Conservation (phyloP, 2,329 filamentous ascomycete genomes). For the Knufia petricola region DNA sequence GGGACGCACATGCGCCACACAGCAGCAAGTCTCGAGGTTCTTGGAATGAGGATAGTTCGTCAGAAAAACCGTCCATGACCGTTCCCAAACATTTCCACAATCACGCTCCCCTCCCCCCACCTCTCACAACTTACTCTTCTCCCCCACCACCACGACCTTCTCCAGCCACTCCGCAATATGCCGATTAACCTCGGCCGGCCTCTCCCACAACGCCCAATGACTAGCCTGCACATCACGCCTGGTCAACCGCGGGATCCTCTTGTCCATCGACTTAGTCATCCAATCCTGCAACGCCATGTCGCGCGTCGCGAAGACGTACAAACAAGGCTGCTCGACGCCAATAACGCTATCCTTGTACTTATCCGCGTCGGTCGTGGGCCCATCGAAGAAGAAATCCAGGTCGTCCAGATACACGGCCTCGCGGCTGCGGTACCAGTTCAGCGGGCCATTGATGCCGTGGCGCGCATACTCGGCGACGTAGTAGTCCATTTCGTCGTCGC, state of each 20-base stretch:
- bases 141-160: constrained; percentile 39
- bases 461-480: constrained; percentile 65
- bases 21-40: neutral
- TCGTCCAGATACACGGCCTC: constrained; percentile 72
- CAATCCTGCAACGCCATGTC: constrained; percentile 64
- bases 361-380: constrained; percentile 7
- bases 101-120: neutral
- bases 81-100: neutral
- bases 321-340: constrained; percentile 29
- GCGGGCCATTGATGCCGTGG: constrained; percentile 65
- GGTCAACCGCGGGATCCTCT: constrained; percentile 46
- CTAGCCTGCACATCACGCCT: constrained; percentile 55
- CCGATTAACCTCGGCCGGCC: constrained; percentile 58
- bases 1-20: no score
- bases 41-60: neutral
- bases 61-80: neutral
- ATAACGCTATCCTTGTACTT: neutral
- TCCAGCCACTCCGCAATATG: constrained; percentile 59
- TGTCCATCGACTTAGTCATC: constrained; percentile 64
- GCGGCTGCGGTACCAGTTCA: constrained; percentile 79
- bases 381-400: constrained; percentile 27
- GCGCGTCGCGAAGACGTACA: constrained; percentile 63
- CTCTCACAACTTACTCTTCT: constrained; percentile 24
- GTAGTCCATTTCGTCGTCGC: constrained; percentile 61
- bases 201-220: constrained; percentile 80